Evolutionary conservation across 257 asterid species (phyloP).

Genomic region (Solanum chiquidenum): DNA sequence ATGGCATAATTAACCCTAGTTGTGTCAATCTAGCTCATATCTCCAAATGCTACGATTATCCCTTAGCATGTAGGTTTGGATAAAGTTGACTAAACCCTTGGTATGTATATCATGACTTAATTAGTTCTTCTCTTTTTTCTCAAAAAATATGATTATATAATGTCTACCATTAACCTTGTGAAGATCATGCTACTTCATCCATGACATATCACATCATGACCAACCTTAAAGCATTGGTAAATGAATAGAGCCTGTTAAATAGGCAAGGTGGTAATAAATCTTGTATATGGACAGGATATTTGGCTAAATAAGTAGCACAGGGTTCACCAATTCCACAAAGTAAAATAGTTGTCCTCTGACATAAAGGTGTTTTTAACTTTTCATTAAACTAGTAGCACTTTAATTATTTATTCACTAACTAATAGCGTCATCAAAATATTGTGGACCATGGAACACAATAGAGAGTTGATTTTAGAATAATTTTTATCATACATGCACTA

Average conservation of each 20-base stretch:
- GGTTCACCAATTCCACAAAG: neutral
- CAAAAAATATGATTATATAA: neutral
- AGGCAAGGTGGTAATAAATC: neutral
- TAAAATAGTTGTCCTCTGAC: neutral
- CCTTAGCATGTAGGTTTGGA: neutral
- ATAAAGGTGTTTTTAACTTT: neutral
- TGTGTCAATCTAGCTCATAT: neutral
- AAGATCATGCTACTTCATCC: neutral
- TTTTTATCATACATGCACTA: neutral
- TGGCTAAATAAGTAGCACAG: neutral
- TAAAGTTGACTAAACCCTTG: neutral
- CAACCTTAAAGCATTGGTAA: neutral
- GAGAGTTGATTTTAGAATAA: neutral
- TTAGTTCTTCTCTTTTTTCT: neutral
- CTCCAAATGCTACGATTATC: neutral
- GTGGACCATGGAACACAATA: neutral
- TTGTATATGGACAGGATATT: conserved; percentile 8
- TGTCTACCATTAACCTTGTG: neutral
- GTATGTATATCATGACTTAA: neutral
- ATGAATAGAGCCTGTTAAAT: conserved; percentile 6
- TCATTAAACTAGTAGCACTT: neutral
- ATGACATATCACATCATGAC: conserved; percentile 1
- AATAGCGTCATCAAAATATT: neutral
- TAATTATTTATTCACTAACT: neutral
- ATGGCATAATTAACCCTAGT: neutral